A percentile compares a stretch with the other conserved stretches of the same genome.
Evolutionary conservation across 1,284 basidiomycete species (phyloP).

Genomic region (Ustilago cynodontis): DNA sequence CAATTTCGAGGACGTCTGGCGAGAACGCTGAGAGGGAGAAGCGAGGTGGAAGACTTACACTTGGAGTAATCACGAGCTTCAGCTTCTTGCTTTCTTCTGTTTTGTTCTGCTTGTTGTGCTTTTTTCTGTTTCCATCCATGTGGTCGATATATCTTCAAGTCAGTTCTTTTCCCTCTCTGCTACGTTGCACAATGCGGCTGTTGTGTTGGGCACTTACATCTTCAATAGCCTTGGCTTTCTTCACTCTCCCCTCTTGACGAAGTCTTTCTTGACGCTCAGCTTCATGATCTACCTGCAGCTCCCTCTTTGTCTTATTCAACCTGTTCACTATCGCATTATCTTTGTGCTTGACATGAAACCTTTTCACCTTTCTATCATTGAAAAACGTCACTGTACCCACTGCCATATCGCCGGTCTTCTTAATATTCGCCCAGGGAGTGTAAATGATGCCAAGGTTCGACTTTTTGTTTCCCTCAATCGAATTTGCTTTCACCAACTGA

Average conservation of each 20-base stretch:
- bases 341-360: constrained; percentile 82
- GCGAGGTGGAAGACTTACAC: constrained; percentile 64
- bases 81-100: constrained; percentile 75
- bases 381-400: constrained; percentile 95
- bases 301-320: constrained; percentile 90
- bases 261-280: constrained; percentile 80
- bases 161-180: neutral
- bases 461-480: constrained; percentile 96
- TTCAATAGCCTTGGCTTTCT: constrained; percentile 57
- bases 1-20: neutral
- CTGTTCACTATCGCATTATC: constrained; percentile 93
- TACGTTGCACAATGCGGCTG: too few relatives aligned
- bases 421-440: constrained; percentile 76
- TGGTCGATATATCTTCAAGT: neutral
- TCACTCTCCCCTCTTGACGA: constrained; percentile 49
- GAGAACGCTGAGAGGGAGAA: neutral
- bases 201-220: constrained; percentile 45
- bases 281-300: constrained; percentile 83
- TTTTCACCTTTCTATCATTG: constrained; percentile 78
- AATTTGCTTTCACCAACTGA: constrained; percentile 96
- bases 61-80: constrained; percentile 68
- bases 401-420: constrained; percentile 72
- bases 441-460: constrained; percentile 94
- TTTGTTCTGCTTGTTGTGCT: constrained; percentile 51
- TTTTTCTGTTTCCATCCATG: constrained; percentile 38